A percentile compares a stretch with the other conserved stretches of the same genome.
phyloP scores from a whole-genome alignment of 345 rosid species.

The Gossypium bickii region DNA sequence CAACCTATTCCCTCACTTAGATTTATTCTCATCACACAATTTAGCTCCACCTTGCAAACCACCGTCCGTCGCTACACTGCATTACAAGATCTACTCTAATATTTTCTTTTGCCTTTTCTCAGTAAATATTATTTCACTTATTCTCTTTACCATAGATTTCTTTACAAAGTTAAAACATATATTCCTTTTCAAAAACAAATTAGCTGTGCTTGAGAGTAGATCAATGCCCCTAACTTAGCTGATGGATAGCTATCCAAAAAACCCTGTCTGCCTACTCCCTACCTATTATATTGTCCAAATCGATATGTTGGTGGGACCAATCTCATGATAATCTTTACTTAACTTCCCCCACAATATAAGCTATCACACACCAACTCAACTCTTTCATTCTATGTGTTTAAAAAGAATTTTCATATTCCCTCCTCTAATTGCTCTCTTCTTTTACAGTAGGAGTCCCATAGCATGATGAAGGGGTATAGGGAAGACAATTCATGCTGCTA shows the following conservation, averaged over 20 bases:
- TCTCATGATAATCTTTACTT: slow-evolving; percentile 7
- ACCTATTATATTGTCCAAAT: slow-evolving; percentile 9
- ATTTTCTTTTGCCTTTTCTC: too few relatives aligned
- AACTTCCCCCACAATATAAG: slow-evolving; percentile 16
- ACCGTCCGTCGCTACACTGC: too few relatives aligned
- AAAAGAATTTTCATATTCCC: slow-evolving; percentile 2
- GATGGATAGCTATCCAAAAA: slow-evolving; percentile 12
- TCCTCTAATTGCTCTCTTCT: background rate
- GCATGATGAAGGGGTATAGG: slow-evolving; percentile 50
- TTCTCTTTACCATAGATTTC: too few relatives aligned
- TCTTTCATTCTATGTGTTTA: background rate
- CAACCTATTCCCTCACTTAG: too few relatives aligned
- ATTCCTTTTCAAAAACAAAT: too few relatives aligned
- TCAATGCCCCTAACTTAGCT: background rate
- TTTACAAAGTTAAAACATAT: too few relatives aligned
- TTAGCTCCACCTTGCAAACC: too few relatives aligned
- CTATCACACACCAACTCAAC: background rate
- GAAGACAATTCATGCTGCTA: slow-evolving; percentile 60
- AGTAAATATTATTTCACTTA: too few relatives aligned
- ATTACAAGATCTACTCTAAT: too few relatives aligned
- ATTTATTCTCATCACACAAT: too few relatives aligned
- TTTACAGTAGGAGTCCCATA: background rate
- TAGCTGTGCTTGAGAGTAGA: background rate
- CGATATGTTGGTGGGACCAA: slow-evolving; percentile 18
- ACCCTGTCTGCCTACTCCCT: background rate